phyloP scores from a whole-genome alignment of 805 yeast genomes.

The Zygosaccharomyces gambellarensis region DNA sequence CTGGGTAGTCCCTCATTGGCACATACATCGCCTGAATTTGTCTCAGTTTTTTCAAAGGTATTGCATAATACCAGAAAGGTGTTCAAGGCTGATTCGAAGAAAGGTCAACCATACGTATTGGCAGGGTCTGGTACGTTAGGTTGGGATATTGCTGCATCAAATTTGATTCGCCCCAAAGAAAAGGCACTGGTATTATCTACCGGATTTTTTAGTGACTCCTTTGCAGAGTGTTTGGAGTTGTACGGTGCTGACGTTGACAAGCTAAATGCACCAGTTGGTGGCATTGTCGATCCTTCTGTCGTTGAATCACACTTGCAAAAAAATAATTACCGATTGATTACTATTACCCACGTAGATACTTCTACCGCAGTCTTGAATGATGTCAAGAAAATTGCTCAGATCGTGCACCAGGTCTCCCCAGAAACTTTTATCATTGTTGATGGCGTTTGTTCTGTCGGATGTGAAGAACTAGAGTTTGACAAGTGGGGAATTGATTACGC shows the following conservation, averaged over 20 bases:
- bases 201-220: conserved; percentile 82
- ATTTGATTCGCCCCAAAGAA: conserved; percentile 62
- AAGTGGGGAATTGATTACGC: conserved; percentile 87
- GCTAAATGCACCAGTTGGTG: conserved; percentile 70
- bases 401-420: conserved; percentile 66
- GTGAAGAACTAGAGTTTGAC: conserved; percentile 80
- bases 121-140: conserved; percentile 94
- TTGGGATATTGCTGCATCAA: conserved; percentile 86
- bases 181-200: conserved; percentile 78
- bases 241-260: conserved; percentile 76
- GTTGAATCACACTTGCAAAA: conserved; percentile 52
- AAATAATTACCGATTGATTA: conserved; percentile 59
- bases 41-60: conserved; percentile 63
- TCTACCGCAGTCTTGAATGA: conserved; percentile 88
- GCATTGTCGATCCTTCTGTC: conserved; percentile 50
- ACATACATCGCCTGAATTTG: conserved; percentile 86
- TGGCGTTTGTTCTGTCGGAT: conserved; percentile 92
- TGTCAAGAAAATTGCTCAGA: conserved; percentile 54
- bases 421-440: conserved; percentile 82
- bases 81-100: conserved; percentile 61
- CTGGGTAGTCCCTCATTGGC: conserved; percentile 80
- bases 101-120: conserved; percentile 68
- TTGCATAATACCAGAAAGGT: conserved; percentile 64
- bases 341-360: conserved; percentile 94
- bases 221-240: conserved; percentile 66